Evolutionary conservation across 768 basidiomycete genomes (phyloP), one percentile per base, ranked within the genome.

Genomic region (Tricholoma bakamatsutake): DNA sequence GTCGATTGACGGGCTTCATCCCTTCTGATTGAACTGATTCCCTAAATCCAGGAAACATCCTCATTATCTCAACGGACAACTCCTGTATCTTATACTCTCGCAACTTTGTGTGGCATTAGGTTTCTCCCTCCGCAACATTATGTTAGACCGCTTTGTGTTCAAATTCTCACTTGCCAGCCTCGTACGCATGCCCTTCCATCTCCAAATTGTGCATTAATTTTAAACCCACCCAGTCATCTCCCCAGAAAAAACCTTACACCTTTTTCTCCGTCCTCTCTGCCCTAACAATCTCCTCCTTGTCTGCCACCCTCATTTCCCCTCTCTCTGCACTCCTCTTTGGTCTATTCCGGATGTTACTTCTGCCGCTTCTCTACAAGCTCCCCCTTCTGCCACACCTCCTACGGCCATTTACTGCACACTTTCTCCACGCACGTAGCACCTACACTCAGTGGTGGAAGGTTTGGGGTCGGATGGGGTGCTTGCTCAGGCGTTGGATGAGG

Each of bases 11-110:
- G 17, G 31, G 21, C 9, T 40, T 10, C 50, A n/a, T 51, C 17
- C 15, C 8, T 28, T 24, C 21, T 24, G 21, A 1, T 24, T 24
- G 13, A 33, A 24, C 46, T 45, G 40, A 31, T 55, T 18, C 37
- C 53, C 35, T 56, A 54, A 17, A 28, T 54, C 12, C 58, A 89
- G 87, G 63, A 89, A 86, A 68, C 86, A 90, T 57, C 87, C 87
- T 0, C 80, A 82, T 59, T 84, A 88, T 62, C 73, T 90, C 18
- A 89, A 89, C 52, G 87, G 86, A 1, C 80, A 81, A 15, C 69
- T 88, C 5, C 59, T 90, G 7, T 87, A 87, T 63, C 65, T 88
- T 15, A 52, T 81, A 24, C 59, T 80, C 47, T 76, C 81, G 0
- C 88, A 90, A 63, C 9, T 75, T 2, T 69, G 71, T 40, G 62